phyloP scores from a whole-genome alignment of 2,329 filamentous ascomycete species.

The Zarea fungicola region DNA sequence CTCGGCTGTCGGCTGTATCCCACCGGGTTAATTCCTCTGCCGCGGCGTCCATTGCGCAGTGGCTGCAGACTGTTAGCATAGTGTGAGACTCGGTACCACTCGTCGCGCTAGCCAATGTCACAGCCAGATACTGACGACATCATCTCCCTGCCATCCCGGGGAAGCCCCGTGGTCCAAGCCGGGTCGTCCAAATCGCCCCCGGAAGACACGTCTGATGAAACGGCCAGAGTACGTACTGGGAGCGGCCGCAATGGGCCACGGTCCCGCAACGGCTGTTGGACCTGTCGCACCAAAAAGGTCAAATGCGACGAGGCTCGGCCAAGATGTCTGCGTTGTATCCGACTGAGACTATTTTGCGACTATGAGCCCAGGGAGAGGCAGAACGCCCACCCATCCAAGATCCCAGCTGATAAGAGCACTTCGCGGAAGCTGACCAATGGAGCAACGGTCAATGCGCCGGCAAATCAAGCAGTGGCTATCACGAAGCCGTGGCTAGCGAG shows the following conservation, averaged over 20 bases:
- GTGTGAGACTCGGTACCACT: no score
- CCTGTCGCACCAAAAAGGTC: slow-evolving; percentile 27
- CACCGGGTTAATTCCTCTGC: no score
- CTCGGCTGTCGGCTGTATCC: no score
- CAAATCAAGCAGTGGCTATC: not conserved
- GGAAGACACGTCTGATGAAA: not conserved
- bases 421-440: not conserved
- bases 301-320: slow-evolving; percentile 28
- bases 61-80: no score
- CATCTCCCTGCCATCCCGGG: no score
- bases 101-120: no score
- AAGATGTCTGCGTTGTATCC: slow-evolving; percentile 23
- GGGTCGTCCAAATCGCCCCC: not conserved
- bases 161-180: not conserved
- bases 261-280: slow-evolving; percentile 24
- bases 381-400: no score
- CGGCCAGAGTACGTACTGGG: not conserved
- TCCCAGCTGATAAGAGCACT: not conserved
- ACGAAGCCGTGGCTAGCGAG: slow-evolving; percentile 6
- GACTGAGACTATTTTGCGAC: slow-evolving; percentile 25
- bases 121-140: no score
- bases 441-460: not conserved
- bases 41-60: no score
- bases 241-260: slow-evolving; percentile 13
- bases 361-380: slow-evolving; percentile 20